These are phyloP conservation scores for Penicillium riverlandense DNA, from an alignment of 495 filamentous ascomycete genomes.

Conservation along the genomic window DNA sequence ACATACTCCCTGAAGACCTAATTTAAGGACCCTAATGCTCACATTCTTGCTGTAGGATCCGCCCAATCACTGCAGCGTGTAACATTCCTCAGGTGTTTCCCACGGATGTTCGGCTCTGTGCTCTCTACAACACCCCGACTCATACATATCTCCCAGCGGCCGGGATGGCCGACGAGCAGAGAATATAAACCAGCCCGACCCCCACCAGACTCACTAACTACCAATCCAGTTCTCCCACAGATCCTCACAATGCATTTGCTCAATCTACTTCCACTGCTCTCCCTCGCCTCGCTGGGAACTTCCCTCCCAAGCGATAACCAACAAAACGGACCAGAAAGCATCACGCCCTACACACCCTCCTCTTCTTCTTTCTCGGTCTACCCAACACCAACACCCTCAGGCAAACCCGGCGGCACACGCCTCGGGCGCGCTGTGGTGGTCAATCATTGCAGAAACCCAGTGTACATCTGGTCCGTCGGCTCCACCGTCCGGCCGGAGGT, in stretches of 20 bases:
- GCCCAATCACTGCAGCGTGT: background rate
- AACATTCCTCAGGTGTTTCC: background rate
- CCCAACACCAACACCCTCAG: conserved; percentile 1
- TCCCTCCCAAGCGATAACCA: no score
- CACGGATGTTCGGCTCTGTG: no score
- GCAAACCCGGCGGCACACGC: conserved; percentile 1
- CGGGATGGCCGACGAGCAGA: no score
- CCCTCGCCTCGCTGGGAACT: no score
- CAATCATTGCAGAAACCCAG: conserved; percentile 40
- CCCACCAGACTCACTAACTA: no score
- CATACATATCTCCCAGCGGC: no score
- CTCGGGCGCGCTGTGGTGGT: conserved; percentile 40
- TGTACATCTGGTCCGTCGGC: conserved; percentile 53
- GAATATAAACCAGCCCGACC: no score
- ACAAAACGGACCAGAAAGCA: background rate
- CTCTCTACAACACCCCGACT: no score
- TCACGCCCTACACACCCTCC: conserved; percentile 1
- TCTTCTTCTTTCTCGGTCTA: background rate
- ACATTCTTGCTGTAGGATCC: no score
- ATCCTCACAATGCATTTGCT: background rate
- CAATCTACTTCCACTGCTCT: no score
- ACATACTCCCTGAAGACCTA: no score
- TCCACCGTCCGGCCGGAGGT: conserved; percentile 20
- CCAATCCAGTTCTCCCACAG: background rate
- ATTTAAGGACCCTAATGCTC: no score